These are phyloP conservation scores for Setaria viridis DNA, from an alignment of 202 grass and related monocot species.

Conservation along the genomic window DNA sequence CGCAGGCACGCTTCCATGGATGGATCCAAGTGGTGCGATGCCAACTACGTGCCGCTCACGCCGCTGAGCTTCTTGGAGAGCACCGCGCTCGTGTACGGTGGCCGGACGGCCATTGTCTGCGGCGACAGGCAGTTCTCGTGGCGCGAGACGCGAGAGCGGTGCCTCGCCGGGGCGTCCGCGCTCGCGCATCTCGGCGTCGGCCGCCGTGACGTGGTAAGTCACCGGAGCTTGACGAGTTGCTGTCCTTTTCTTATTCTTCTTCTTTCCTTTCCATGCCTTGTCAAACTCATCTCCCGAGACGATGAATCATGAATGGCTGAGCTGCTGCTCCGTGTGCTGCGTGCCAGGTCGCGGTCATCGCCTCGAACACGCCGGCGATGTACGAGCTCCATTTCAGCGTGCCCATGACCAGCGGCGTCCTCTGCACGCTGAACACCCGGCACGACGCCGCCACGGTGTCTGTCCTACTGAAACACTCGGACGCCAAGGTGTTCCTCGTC, in stretches of 20 bases:
- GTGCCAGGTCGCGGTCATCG: conserved; percentile 60
- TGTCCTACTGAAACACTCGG: conserved; percentile 62
- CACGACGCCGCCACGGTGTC: conserved; percentile 71
- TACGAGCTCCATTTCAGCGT: conserved; percentile 74
- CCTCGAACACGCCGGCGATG: conserved; percentile 63
- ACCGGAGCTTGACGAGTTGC: neutral
- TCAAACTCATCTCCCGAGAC: neutral
- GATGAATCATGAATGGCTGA: neutral
- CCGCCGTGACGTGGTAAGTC: conserved; percentile 58
- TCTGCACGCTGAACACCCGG: conserved; percentile 51
- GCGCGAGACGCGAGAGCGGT: conserved; percentile 61
- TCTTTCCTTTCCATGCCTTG: too few species aligned
- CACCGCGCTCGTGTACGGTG: conserved; percentile 63
- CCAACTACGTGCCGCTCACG: conserved; percentile 67
- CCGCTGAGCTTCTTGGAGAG: conserved; percentile 81
- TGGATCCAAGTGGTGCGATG: conserved; percentile 44
- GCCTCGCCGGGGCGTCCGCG: conserved; percentile 63
- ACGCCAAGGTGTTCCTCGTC: conserved; percentile 64
- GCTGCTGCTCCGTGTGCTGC: neutral
- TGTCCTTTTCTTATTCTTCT: neutral
- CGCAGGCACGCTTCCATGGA: neutral
- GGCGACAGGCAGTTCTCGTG: conserved; percentile 50
- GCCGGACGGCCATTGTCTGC: conserved; percentile 59
- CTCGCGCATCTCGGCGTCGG: conserved; percentile 57
- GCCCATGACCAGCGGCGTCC: conserved; percentile 68